Percentiles rank a stretch among this genome's conserved stretches.
Evolutionary conservation across 1,139 yeast species (phyloP).

Genomic region (Kodamaea fungicola): DNA sequence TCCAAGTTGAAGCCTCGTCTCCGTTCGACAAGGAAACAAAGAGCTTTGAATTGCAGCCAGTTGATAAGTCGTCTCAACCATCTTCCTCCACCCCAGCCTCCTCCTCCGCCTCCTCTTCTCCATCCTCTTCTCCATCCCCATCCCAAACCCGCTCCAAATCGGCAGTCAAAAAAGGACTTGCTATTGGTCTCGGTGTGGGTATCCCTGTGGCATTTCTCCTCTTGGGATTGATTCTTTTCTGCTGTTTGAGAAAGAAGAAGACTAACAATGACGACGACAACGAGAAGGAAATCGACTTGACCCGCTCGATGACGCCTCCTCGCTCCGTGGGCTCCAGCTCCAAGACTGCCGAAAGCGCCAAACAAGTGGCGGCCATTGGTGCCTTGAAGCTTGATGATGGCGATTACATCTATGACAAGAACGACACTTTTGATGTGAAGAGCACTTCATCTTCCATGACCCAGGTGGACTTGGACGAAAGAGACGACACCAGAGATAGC

Average conservation of each 20-base stretch:
- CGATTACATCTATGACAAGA: constrained; percentile 10
- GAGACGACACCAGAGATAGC: constrained; percentile 26
- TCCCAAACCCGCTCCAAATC: constrained; percentile 17
- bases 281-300: constrained; percentile 12
- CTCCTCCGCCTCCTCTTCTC: constrained; percentile 17
- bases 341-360: constrained; percentile 31
- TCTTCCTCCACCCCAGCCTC: constrained; percentile 14
- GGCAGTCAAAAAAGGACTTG: constrained; percentile 47
- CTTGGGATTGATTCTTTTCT: constrained; percentile 48
- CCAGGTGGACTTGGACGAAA: constrained; percentile 33
- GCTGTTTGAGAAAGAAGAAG: constrained; percentile 52
- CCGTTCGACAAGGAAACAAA: constrained; percentile 32
- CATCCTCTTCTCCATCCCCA: constrained; percentile 20
- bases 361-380: constrained; percentile 47
- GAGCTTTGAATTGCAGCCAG: constrained; percentile 56
- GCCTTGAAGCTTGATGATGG: constrained; percentile 50
- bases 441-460: constrained; percentile 35
- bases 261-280: constrained; percentile 31
- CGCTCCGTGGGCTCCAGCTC: constrained; percentile 26
- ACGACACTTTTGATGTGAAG: constrained; percentile 15
- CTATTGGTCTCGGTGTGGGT: constrained; percentile 87
- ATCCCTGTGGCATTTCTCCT: constrained; percentile 59
- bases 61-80: constrained; percentile 23
- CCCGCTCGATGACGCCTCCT: constrained; percentile 38
- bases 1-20: constrained; percentile 52